Conservation (phyloP, 2,329 filamentous ascomycete species). For the Ilyonectria destructans region DNA sequence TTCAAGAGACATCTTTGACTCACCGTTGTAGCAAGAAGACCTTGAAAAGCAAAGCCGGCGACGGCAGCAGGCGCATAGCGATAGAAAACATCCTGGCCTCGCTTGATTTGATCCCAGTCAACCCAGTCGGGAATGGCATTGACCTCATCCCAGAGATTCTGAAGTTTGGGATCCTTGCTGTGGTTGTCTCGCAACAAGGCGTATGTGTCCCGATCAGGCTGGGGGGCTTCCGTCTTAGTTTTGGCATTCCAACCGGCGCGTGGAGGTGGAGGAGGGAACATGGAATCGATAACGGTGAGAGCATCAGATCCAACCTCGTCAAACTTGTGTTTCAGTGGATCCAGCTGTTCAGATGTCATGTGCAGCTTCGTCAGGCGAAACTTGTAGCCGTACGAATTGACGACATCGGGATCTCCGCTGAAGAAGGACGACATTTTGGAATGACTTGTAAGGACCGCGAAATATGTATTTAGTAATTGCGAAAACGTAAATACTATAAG, state of each 20-base stretch:
- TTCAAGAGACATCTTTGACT: not conserved
- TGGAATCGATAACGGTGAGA: not conserved
- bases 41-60: conserved; percentile 58
- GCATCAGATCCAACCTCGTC: conserved; percentile 13
- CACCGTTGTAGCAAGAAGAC: conserved; percentile 32
- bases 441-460: not conserved
- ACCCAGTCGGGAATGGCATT: conserved; percentile 75
- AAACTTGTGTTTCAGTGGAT: conserved; percentile 7
- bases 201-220: conserved; percentile 17
- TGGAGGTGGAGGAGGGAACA: conserved; percentile 13
- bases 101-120: conserved; percentile 74
- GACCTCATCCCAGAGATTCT: conserved; percentile 68
- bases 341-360: conserved; percentile 7
- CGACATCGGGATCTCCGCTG: not conserved
- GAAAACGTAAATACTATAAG: no score
- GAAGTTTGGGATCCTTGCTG: not conserved
- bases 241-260: conserved; percentile 17
- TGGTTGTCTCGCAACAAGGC: conserved; percentile 8
- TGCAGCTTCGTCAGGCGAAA: conserved; percentile 13
- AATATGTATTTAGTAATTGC: no score
- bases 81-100: conserved; percentile 75
- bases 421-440: not conserved
- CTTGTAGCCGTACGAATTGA: conserved; percentile 17
- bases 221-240: not conserved
- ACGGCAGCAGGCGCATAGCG: conserved; percentile 73